phyloP scores from a whole-genome alignment of 1,284 basidiomycete species.

The Takashimella tepidaria region DNA sequence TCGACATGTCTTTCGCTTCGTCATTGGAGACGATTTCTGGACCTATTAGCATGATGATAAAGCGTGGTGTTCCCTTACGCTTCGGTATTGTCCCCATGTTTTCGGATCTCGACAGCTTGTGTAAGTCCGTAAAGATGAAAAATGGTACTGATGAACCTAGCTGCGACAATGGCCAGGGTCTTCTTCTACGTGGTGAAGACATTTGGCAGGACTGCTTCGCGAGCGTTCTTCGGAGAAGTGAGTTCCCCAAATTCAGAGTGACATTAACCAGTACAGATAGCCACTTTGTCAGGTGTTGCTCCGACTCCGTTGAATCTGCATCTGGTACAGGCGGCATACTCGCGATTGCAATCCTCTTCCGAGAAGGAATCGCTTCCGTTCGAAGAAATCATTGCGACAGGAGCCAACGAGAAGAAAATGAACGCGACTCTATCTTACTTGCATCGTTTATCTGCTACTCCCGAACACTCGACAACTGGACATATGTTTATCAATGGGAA shows the following conservation, averaged over 20 bases:
- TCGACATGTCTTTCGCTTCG: conserved; percentile 66
- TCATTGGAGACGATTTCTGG: conserved; percentile 61
- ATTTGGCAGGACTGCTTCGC: conserved; percentile 60
- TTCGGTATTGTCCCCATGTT: conserved; percentile 76
- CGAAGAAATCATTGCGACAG: conserved; percentile 43
- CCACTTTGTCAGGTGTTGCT: not conserved
- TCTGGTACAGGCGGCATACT: conserved; percentile 28
- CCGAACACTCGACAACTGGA: conserved; percentile 23
- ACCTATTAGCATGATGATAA: conserved; percentile 56
- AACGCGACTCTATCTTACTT: conserved; percentile 25
- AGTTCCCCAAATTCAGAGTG: conserved; percentile 17
- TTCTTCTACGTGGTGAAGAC: conserved; percentile 63
- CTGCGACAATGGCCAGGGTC: conserved; percentile 64
- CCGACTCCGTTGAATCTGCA: conserved; percentile 17
- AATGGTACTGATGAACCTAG: conserved; percentile 42
- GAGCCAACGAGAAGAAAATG: conserved; percentile 31
- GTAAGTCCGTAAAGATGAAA: conserved; percentile 15
- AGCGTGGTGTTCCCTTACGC: conserved; percentile 65
- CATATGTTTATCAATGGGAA: conserved; percentile 82
- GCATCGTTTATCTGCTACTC: conserved; percentile 28
- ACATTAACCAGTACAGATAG: not conserved
- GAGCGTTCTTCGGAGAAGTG: conserved; percentile 59
- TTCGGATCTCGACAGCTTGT: conserved; percentile 39
- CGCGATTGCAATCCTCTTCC: conserved; percentile 14
- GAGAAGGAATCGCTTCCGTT: conserved; percentile 30